Base-by-base conservation (phyloP, 768 basidiomycete genomes). In the Naematelia encephala region DNA sequence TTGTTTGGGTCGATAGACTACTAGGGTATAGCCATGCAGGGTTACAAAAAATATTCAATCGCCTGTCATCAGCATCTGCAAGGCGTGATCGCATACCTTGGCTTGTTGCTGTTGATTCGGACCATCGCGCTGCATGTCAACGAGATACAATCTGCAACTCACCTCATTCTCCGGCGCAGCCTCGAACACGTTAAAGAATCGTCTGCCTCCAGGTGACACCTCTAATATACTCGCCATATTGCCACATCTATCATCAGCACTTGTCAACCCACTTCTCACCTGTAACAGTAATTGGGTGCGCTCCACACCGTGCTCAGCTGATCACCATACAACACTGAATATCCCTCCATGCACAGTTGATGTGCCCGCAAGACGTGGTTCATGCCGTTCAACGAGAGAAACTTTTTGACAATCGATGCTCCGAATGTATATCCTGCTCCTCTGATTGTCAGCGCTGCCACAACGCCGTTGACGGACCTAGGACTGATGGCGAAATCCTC, bases 401-500 rank as follows among this genome's bases (percentile, higher is more conserved):
- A 99, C 77, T 98, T 98, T 80, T 90, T 87, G 26, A 98, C 96
- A 56, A 99, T 93, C 28, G 93, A 91, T 3, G 92, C 90, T 54
- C 96, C 96, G 77, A 99, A 99, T 0, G 96, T 99, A 78, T 98
- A 99, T 3, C 96, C 96, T 1, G 96, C 96, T 39, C 96, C 96
- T 63, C 94, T 96, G 51, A 1, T 19, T 25, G 42, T 56, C 48
- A 61, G 65, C 61, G 10, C 16, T 2, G 22, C n/a, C 4, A 14
- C 27, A 26, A 26, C 50, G 26, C 42, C 52, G 47, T n/a, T 30
- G 12, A 79, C 84, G 56, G 63, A 94, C 92, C 94, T 85, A 57
- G 94, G 94, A 60, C 92, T 96, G 78, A 99, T 98, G 26, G 96
- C 94, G 75, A 98, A 99, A 72, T 98, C 96, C 77, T 98, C 96